Percentiles rank a stretch among this genome's conserved stretches.
These are phyloP conservation scores for Russula griseocarnosa DNA, from an alignment of 768 basidiomycete species.

Conservation along the genomic window DNA sequence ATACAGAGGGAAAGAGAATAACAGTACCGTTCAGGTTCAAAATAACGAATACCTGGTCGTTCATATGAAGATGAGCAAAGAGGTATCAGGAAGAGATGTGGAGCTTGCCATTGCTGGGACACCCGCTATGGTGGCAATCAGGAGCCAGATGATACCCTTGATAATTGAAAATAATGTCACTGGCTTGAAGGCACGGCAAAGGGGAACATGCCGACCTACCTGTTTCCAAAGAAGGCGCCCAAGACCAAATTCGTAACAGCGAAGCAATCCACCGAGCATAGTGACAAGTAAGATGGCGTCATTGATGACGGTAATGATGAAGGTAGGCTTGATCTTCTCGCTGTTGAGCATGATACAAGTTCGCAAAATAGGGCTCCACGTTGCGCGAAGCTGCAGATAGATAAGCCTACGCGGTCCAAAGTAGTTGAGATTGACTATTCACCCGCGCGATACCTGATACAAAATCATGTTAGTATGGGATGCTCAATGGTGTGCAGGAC, in stretches of 20 bases:
- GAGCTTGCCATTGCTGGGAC: constrained; percentile 5
- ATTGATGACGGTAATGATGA: neutral
- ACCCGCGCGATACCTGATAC: neutral
- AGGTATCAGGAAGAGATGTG: neutral
- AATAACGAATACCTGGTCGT: constrained; percentile 7
- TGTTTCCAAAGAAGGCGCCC: neutral
- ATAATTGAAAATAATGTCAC: neutral
- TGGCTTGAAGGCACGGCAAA: neutral
- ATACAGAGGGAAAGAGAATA: neutral
- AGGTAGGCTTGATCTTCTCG: neutral
- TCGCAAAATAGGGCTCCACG: neutral
- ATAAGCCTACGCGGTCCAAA: neutral
- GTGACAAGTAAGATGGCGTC: neutral
- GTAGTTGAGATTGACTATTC: neutral
- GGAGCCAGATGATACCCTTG: neutral
- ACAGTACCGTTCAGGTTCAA: constrained; percentile 11
- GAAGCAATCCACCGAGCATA: neutral
- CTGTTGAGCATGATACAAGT: neutral
- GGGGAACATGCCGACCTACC: neutral
- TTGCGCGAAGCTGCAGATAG: neutral
- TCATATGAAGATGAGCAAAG: neutral
- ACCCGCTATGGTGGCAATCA: neutral
- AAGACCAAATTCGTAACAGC: neutral
- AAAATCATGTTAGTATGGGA: neutral
- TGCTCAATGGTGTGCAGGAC: neutral